Conservation (phyloP, 768 basidiomycete species). For the Mycena epipterygia region DNA sequence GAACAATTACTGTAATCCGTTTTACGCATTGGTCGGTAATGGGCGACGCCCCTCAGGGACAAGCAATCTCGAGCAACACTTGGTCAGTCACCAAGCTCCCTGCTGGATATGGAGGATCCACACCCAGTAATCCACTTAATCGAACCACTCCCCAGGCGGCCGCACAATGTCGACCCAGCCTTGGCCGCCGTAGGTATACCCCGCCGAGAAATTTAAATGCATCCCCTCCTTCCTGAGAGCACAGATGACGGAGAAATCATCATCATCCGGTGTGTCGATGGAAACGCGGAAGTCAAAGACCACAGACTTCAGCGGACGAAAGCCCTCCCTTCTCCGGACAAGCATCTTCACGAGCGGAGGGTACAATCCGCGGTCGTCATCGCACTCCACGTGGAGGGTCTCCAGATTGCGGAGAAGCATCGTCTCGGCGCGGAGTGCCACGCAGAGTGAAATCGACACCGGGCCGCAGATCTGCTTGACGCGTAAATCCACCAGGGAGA, state of each 20-base stretch:
- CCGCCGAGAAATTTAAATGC: neutral
- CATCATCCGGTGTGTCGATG: neutral
- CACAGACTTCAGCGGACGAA: neutral
- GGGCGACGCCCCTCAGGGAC: too few relatives aligned
- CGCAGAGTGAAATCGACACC: neutral
- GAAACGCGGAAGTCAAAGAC: neutral
- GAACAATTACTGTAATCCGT: too few relatives aligned
- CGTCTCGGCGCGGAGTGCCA: neutral
- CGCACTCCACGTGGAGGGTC: neutral
- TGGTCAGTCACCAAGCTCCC: too few relatives aligned
- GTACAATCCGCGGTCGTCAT: neutral
- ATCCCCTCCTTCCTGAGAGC: neutral
- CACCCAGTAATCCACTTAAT: neutral
- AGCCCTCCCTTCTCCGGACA: neutral
- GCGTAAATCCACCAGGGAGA: neutral
- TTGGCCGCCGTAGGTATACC: neutral
- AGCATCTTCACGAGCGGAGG: slow-evolving; percentile 4
- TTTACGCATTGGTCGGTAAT: too few relatives aligned
- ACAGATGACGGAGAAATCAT: neutral
- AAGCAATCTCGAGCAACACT: too few relatives aligned
- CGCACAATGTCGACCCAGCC: neutral
- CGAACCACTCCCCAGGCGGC: neutral
- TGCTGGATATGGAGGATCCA: neutral
- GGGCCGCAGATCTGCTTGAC: neutral
- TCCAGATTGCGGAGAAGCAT: neutral